phyloP scores from a whole-genome alignment of 495 filamentous ascomycete genomes.

The Stereocaulon alpinum region DNA sequence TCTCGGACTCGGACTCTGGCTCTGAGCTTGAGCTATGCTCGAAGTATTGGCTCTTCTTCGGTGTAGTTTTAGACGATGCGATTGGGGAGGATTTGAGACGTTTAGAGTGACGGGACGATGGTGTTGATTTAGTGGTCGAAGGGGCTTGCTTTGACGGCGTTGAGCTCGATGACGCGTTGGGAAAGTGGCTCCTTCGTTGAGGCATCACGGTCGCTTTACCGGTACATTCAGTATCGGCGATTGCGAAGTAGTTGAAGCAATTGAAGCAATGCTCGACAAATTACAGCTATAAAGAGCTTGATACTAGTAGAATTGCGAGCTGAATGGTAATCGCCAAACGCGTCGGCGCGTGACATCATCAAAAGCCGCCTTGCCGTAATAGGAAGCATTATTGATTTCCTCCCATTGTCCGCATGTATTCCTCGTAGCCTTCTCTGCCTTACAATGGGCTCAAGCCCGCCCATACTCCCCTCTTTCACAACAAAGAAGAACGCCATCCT shows the following conservation, averaged over 20 bases:
- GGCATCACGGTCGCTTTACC: conserved; percentile 6
- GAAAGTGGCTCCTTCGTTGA: conserved; percentile 18
- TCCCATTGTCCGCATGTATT: background rate
- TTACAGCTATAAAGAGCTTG: background rate
- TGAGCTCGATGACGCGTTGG: conserved; percentile 16
- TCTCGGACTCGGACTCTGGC: conserved; percentile 24
- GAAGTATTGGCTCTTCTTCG: conserved; percentile 51
- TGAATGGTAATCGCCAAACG: conserved; percentile 1
- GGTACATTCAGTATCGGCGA: background rate
- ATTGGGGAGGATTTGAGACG: conserved; percentile 33
- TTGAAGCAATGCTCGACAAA: background rate
- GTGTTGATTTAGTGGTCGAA: conserved; percentile 26
- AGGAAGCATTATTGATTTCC: conserved; percentile 1
- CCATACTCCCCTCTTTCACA: conserved; percentile 37
- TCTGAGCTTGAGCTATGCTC: conserved; percentile 30
- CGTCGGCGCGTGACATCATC: conserved; percentile 13
- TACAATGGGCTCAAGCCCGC: background rate
- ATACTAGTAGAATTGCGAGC: background rate
- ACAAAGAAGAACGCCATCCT: conserved; percentile 57
- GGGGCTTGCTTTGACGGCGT: conserved; percentile 18
- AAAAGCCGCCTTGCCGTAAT: background rate
- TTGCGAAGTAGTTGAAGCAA: background rate
- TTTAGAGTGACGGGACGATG: conserved; percentile 31
- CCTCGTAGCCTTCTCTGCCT: background rate
- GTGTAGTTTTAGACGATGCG: conserved; percentile 35